Evolutionary conservation across 2,329 filamentous ascomycete genomes (phyloP), one percentile per base, ranked within the genome.

Genomic region (Alternaria solani): DNA sequence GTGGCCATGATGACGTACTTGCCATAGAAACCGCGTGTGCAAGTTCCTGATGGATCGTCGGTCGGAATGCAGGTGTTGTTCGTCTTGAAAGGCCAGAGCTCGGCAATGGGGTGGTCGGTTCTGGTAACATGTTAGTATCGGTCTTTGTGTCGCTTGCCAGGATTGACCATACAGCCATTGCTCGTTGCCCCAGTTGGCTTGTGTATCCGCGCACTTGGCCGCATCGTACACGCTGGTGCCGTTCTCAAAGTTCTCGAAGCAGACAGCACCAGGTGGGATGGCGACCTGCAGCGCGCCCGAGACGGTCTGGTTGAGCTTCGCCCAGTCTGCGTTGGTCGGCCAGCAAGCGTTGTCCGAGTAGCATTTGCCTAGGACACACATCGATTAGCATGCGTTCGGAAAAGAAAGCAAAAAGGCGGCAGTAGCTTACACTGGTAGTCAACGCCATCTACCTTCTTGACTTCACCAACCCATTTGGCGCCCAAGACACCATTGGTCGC

Each of bases 261-360:
- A 78, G 8, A 67, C 63, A 9, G 73, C 74, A 23, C 69, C 75
- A 3, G 73, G 72, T 48, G 75, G 75, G 1, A 74, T 28, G 4
- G 74, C 74, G 9, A 68, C 55, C 43, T 71, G 64, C 25, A 78
- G 54, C n/a, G 65, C 63, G 6, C 74, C 74, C 23, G 51, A 62
- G 14, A 76, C 69, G 8, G 74, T 76, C 39, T 48, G 70, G 55
- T 78, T 78, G 41, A 78, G 62, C 7, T 55, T 56, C 1, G 46
- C 56, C 74, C 74, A 78, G 23, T 74, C 70, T 1, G 54, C 53
- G 28, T 55, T 63, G 3, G 65, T 69, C 3, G 75, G 75, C 72
- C 74, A 78, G 61, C 75, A 77, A 0, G 69, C 54, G 48, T 77
- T 73, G 53, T 76, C 73, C 0, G 70, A 71, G 59, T 77, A 78